Evolutionary conservation across 208 protist species (phyloP).

Genomic region (Phytomonas francai): DNA sequence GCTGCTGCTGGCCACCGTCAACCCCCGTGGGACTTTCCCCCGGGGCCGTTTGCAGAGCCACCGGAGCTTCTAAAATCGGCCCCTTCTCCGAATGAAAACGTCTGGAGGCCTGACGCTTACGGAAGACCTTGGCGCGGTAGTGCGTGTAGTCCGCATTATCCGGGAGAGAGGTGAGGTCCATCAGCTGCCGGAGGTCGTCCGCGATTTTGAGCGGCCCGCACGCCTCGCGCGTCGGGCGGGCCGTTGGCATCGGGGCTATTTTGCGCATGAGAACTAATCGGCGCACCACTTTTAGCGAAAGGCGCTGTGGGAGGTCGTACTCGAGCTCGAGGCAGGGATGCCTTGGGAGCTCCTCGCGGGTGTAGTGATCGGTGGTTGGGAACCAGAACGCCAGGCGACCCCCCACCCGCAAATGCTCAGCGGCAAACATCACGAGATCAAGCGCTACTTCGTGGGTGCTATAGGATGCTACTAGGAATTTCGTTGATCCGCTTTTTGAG

Average conservation of each 20-base stretch:
- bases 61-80: background rate
- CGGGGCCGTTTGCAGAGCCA: background rate
- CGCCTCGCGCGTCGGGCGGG: slow-evolving; percentile 28
- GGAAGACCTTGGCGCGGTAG: slow-evolving; percentile 50
- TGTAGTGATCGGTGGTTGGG: slow-evolving; percentile 88
- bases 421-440: slow-evolving; percentile 91
- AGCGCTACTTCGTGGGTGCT: slow-evolving; percentile 64
- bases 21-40: background rate
- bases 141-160: slow-evolving; percentile 66
- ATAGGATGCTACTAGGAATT: slow-evolving; percentile 16
- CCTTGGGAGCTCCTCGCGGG: slow-evolving; percentile 78
- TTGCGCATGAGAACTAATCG: slow-evolving; percentile 67
- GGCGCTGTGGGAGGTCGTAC: slow-evolving; percentile 61
- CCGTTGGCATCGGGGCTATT: slow-evolving; percentile 21
- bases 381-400: slow-evolving; percentile 93
- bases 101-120: slow-evolving; percentile 35
- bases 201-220: slow-evolving; percentile 31
- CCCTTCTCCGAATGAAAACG: slow-evolving; percentile 1
- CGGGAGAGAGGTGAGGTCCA: slow-evolving; percentile 52
- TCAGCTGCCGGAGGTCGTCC: slow-evolving; percentile 48
- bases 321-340: slow-evolving; percentile 87
- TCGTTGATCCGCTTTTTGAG: background rate
- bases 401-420: slow-evolving; percentile 72
- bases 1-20: slow-evolving; percentile 3
- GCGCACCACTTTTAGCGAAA: slow-evolving; percentile 81